These are phyloP conservation scores for Metschnikowia lachancei DNA, from an alignment of 805 yeast genomes.

Conservation along the genomic window DNA sequence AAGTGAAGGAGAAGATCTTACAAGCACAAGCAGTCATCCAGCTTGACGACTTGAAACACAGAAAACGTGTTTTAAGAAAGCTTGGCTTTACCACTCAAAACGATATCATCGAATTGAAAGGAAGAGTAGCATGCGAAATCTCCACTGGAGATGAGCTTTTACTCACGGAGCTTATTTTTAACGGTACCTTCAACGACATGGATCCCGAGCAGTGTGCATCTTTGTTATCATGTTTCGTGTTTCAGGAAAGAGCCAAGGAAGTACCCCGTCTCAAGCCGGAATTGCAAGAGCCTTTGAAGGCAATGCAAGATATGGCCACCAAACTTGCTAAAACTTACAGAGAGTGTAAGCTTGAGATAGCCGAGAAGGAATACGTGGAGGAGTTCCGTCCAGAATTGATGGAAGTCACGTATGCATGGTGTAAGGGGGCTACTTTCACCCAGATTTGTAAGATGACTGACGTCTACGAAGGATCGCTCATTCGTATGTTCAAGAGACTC, in stretches of 20 bases:
- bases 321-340: constrained; percentile 85
- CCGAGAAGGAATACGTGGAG: constrained; percentile 90
- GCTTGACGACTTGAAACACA: constrained; percentile 86
- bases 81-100: constrained; percentile 82
- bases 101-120: constrained; percentile 93
- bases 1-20: constrained; percentile 58
- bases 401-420: constrained; percentile 98
- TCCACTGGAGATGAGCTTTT: constrained; percentile 85
- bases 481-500: constrained; percentile 89
- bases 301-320: constrained; percentile 85
- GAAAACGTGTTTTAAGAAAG: constrained; percentile 89
- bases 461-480: constrained; percentile 94
- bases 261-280: constrained; percentile 83
- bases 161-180: constrained; percentile 88
- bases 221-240: constrained; percentile 87
- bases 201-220: constrained; percentile 91
- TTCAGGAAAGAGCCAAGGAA: constrained; percentile 93
- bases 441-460: constrained; percentile 99
- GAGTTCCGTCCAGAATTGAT: constrained; percentile 88
- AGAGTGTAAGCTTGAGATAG: constrained; percentile 86
- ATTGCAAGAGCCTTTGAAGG: constrained; percentile 86
- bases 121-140: constrained; percentile 96
- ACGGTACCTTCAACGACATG: constrained; percentile 89
- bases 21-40: constrained; percentile 92
- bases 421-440: constrained; percentile 92